Evolutionary conservation across 139 green algal genomes (phyloP).

Genomic region (Closterium sp.): DNA sequence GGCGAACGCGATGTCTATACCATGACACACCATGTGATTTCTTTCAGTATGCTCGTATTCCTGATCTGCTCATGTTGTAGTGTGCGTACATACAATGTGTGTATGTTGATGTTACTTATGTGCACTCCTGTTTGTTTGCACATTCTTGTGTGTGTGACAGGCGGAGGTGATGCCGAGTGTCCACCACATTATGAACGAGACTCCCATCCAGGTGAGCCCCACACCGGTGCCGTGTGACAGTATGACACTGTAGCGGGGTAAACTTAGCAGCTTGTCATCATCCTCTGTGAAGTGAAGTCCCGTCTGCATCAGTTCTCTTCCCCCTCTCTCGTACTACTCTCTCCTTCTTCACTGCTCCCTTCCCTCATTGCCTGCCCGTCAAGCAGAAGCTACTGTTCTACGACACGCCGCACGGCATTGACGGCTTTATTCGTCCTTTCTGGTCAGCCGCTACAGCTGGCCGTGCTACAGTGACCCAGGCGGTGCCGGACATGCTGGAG

Average conservation of each 20-base stretch:
- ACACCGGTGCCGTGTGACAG: no score
- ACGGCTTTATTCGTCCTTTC: constrained; percentile 32
- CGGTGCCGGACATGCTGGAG: constrained; percentile 91
- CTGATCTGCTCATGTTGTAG: background rate
- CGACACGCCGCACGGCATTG: constrained; percentile 37
- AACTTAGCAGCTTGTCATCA: no score
- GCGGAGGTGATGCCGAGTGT: constrained; percentile 34
- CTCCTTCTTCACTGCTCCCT: background rate
- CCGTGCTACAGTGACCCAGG: constrained; percentile 59
- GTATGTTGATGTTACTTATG: no score
- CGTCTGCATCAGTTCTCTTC: background rate
- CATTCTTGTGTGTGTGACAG: constrained; percentile 14
- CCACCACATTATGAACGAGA: constrained; percentile 20
- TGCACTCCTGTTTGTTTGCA: background rate
- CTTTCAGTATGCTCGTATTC: background rate
- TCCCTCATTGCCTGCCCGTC: background rate
- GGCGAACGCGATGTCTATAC: no score
- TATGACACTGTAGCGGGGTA: no score
- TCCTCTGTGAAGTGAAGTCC: no score
- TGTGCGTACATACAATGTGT: no score
- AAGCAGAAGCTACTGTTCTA: constrained; percentile 56
- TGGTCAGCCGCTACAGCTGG: constrained; percentile 33
- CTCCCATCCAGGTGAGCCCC: constrained; percentile 8
- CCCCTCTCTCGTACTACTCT: background rate
- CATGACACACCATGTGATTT: no score